phyloP scores from a whole-genome alignment of 2,329 filamentous ascomycete species.

The Xylaria digitata region DNA sequence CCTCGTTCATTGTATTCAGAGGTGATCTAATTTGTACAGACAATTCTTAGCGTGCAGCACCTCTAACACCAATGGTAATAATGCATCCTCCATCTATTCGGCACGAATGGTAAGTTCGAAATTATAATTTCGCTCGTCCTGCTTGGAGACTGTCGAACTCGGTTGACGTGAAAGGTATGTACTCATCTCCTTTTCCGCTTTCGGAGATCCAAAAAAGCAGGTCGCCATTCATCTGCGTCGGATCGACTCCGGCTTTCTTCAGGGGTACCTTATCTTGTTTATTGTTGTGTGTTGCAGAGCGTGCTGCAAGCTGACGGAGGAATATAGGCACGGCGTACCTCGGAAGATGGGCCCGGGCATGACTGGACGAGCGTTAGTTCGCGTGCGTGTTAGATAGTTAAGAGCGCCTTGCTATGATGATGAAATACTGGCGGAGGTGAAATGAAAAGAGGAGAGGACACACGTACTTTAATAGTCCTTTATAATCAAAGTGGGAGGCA shows the following conservation, averaged over 20 bases:
- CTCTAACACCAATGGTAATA: neutral
- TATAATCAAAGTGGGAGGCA: slow-evolving; percentile 66
- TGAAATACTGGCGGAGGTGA: neutral
- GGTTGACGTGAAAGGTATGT: slow-evolving; percentile 66
- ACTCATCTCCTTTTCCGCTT: slow-evolving; percentile 64
- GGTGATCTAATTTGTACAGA: too few species aligned
- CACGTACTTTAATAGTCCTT: slow-evolving; percentile 64
- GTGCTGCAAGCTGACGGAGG: slow-evolving; percentile 68
- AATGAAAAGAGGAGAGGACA: neutral
- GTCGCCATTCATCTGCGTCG: slow-evolving; percentile 59
- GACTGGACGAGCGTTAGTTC: slow-evolving; percentile 48
- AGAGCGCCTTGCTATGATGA: neutral
- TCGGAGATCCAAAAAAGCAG: slow-evolving; percentile 68
- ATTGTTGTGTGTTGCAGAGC: slow-evolving; percentile 77
- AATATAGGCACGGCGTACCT: slow-evolving; percentile 82
- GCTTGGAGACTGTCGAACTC: slow-evolving; percentile 67
- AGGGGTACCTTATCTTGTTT: slow-evolving; percentile 83
- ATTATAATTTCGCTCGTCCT: slow-evolving; percentile 59
- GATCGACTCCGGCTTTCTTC: slow-evolving; percentile 73
- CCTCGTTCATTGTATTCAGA: neutral
- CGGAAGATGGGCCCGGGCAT: slow-evolving; percentile 70
- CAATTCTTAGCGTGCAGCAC: neutral
- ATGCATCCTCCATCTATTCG: neutral
- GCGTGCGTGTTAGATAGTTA: neutral
- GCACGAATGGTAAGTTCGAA: neutral